Evolutionary conservation across 495 filamentous ascomycete species (phyloP), one percentile per base, ranked within the genome.

Genomic region (Staphylotrichum longicolle): DNA sequence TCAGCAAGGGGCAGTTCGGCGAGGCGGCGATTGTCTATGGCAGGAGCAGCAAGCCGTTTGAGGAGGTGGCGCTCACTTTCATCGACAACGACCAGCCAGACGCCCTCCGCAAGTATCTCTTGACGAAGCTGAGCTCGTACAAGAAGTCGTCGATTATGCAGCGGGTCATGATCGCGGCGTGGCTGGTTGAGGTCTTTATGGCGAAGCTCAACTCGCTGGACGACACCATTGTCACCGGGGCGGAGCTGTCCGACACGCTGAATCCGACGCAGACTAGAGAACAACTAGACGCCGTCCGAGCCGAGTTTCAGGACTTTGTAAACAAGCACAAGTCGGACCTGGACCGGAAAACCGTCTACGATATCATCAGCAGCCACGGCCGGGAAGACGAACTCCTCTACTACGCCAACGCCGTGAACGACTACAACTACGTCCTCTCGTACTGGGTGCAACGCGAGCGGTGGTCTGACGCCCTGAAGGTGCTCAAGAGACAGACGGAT

Each of bases 391-490:
- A 98, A 70, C 77, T 98, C 11, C 82, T 98, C 1, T 91, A 85
- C 75, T 98, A 91, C 75, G 94, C 94, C 9, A 91, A 89, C 53
- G 85, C 86, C 27, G 80, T 92, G 34, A 88, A 92, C 66, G 94
- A 98, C 72, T 87, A 93, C 76, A 94, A 94, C 71, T 98, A 93
- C 68, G 92, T 97, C 37, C 80, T 98, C 20, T 87, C 90, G 0
- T 98, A 98, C 77, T 98, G 95, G 95, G 88, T 97, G 32, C 95
- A 97, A 72, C 83, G 94, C 58, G 94, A 97, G 74, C 85, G 91
- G 65, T 98, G 94, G 94, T 72, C 83, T n/a, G 90, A 96, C 63
- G 88, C 91, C 5, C 75, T 98, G 65, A 85, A 86, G 60, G 90
- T 97, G 40, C 78, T 98, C 15, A 93, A 96, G 71, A 87, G 87